Percentiles rank a stretch among this genome's conserved stretches.
phyloP scores from a whole-genome alignment of 1,284 basidiomycete genomes.

The Cryptococcus deneoformans region DNA sequence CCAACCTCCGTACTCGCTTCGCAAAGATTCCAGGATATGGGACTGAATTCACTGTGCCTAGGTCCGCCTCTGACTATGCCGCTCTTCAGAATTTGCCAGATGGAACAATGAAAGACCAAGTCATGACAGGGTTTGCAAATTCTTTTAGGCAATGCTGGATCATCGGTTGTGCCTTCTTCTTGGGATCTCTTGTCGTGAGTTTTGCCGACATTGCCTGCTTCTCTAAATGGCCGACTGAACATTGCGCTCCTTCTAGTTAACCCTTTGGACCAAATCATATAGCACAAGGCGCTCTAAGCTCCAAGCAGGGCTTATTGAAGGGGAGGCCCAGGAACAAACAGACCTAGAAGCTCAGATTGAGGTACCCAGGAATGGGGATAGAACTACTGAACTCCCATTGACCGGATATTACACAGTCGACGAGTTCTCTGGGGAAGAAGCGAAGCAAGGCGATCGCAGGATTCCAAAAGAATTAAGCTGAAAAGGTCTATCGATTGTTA shows the following conservation, averaged over 20 bases:
- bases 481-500: no score
- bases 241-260: constrained; percentile 4
- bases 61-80: constrained; percentile 27
- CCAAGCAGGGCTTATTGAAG: no score
- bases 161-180: constrained; percentile 22
- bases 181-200: constrained; percentile 17
- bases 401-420: no score
- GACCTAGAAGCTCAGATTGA: no score
- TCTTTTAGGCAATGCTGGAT: constrained; percentile 29
- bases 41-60: constrained; percentile 28
- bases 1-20: constrained; percentile 30
- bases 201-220: neutral
- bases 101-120: constrained; percentile 19
- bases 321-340: no score
- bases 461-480: no score
- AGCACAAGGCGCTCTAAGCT: constrained; percentile 2
- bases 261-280: constrained; percentile 14
- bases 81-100: constrained; percentile 35
- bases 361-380: no score
- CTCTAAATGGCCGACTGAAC: neutral
- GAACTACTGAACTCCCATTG: no score
- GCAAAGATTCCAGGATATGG: constrained; percentile 35
- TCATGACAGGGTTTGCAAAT: constrained; percentile 37
- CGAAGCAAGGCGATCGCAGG: no score
- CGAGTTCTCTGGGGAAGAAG: no score